Evolutionary conservation across 805 yeast genomes (phyloP), one percentile per base, ranked within the genome.

Genomic region (Candida krabiensis): DNA sequence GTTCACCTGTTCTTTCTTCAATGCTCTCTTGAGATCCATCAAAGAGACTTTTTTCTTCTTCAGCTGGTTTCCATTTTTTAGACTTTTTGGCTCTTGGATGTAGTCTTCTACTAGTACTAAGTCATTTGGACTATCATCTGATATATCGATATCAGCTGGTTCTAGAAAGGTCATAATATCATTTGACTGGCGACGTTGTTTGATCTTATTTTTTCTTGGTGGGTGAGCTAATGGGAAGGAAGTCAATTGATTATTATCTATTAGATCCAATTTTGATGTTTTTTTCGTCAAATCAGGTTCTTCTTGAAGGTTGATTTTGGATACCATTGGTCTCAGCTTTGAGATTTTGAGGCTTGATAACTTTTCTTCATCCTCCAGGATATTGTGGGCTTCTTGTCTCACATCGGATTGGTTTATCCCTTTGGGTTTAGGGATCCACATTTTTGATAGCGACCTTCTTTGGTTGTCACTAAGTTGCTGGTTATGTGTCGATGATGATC

Each of bases 41-140:
- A 66, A 61, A 3, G 70, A 64, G 0, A 63, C 36, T 31, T 56
- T 56, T 35, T 56, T 53, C 37, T 55, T 50, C 30, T 43, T 28
- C 29, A 30, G 28, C 41, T 45, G n/a, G 44, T 17, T 39, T 11
- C 28, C 29, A 18, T 22, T 21, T 11, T 21, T 24, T 11, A 30
- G 13, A 21, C 13, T 28, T 16, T 25, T 22, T n/a, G 58, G 50
- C 28, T 49, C 55, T 12, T 63, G 60, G 45, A 79, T 65, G 52
- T 79, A 79, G 49, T 79, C 85, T 48, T 79, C 85, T 8, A 79
- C 71, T 14, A 79, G 55, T 1, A 78, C 77, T 19, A 57, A 43
- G n/a, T n/a, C n/a, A n/a, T n/a, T n/a, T 16, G 39, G 35, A 21
- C 27, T 31, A 18, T 24, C 12, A 12, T 29, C 36, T 22, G 29